A percentile compares a stretch with the other conserved stretches of the same genome.
Conservation (phyloP, 805 yeast genomes). For the Blastobotrys muscicola region DNA sequence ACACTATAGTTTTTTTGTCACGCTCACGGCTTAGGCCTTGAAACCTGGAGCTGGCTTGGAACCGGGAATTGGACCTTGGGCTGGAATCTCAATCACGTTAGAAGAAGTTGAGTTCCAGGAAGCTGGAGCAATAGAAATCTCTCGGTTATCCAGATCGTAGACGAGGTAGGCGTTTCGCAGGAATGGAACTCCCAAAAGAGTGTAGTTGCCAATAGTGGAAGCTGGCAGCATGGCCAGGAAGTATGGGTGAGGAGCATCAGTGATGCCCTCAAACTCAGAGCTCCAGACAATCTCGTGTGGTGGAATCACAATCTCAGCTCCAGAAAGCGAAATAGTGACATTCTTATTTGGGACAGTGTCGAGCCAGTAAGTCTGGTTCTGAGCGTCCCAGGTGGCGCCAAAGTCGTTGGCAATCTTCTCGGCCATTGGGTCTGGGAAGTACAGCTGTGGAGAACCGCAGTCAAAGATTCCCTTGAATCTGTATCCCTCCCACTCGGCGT, state of each 20-base stretch:
- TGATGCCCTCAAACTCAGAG: slow-evolving; percentile 3
- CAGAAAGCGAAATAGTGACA: slow-evolving; percentile 3
- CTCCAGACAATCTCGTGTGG: slow-evolving; percentile 12
- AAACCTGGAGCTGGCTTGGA: slow-evolving; percentile 17
- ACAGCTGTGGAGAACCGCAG: background rate
- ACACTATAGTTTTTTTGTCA: no score
- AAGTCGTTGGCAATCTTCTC: background rate
- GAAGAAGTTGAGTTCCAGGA: slow-evolving; percentile 16
- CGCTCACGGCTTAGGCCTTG: no score
- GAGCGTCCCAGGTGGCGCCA: background rate
- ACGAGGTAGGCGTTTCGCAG: slow-evolving; percentile 51
- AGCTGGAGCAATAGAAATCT: slow-evolving; percentile 48
- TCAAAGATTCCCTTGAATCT: background rate
- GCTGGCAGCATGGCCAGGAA: slow-evolving; percentile 5
- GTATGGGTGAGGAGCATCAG: slow-evolving; percentile 1
- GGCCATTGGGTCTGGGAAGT: background rate
- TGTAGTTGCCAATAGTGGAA: background rate
- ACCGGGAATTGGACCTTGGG: slow-evolving; percentile 14
- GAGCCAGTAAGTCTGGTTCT: background rate
- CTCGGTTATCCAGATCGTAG: slow-evolving; percentile 48
- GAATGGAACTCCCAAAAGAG: slow-evolving; percentile 45
- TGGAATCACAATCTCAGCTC: slow-evolving; percentile 17
- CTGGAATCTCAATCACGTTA: slow-evolving; percentile 19
- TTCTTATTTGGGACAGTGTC: no score
- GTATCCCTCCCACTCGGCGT: background rate